A percentile compares a stretch with the other conserved stretches of the same genome.
Evolutionary conservation across 2,329 filamentous ascomycete species (phyloP).

Genomic region (Neopestalotiopsis sp.): DNA sequence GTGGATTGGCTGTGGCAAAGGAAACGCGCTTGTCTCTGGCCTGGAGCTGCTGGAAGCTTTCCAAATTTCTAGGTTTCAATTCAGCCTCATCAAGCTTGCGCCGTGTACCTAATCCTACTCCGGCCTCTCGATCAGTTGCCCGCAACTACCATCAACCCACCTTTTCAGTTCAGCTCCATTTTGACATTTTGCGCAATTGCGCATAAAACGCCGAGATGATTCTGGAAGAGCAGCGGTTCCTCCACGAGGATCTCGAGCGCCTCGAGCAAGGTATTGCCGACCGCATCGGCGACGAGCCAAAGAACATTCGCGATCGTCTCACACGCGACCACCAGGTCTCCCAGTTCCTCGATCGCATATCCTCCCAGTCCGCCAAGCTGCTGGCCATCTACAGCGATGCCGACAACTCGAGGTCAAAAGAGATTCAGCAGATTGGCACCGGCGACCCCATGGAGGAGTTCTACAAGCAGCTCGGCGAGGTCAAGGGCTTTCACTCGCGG

Average conservation of each 20-base stretch:
- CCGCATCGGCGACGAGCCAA: constrained; percentile 85
- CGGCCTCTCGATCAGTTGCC: not conserved
- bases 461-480: constrained; percentile 79
- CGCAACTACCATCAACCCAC: not conserved
- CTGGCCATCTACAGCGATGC: constrained; percentile 85
- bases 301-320: constrained; percentile 85
- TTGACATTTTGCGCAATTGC: not conserved
- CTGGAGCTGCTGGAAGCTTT: constrained; percentile 15
- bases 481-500: constrained; percentile 86
- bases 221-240: constrained; percentile 89
- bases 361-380: constrained; percentile 81
- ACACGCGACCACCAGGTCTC: constrained; percentile 91
- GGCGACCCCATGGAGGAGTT: constrained; percentile 92
- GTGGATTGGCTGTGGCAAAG: constrained; percentile 22
- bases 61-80: constrained; percentile 21
- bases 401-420: constrained; percentile 72
- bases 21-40: constrained; percentile 15
- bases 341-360: constrained; percentile 85
- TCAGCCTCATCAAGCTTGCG: constrained; percentile 23
- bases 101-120: not conserved
- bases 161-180: no score
- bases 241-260: constrained; percentile 96
- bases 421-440: constrained; percentile 82
- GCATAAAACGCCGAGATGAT: constrained; percentile 61
- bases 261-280: constrained; percentile 94